Percentiles rank a stretch among this genome's conserved stretches.
These are phyloP conservation scores for Royoungia palumana DNA, from an alignment of 768 basidiomycete genomes.

Conservation along the genomic window DNA sequence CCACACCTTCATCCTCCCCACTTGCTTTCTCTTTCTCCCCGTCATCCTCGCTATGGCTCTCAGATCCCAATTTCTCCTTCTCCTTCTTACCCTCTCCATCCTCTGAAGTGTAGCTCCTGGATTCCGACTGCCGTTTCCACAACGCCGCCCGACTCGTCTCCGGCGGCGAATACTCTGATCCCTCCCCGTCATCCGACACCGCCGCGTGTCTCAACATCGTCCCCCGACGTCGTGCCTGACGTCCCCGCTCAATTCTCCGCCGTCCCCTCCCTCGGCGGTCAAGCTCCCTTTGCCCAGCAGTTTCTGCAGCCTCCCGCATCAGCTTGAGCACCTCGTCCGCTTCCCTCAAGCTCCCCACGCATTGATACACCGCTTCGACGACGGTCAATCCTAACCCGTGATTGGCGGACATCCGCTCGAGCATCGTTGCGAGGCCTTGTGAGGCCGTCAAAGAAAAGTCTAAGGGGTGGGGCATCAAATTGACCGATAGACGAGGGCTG, in stretches of 20 bases:
- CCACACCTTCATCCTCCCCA: neutral
- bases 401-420: conserved; percentile 42
- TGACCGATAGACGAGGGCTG: neutral
- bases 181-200: conserved; percentile 11
- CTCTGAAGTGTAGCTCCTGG: too few species aligned
- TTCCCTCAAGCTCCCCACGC: conserved; percentile 33
- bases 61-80: too few species aligned
- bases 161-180: conserved; percentile 26
- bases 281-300: conserved; percentile 17
- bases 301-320: conserved; percentile 39
- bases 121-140: conserved; percentile 20
- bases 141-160: conserved; percentile 26
- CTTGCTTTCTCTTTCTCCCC: too few species aligned
- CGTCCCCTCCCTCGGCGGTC: neutral
- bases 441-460: conserved; percentile 16
- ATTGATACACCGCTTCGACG: conserved; percentile 38
- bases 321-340: conserved; percentile 37
- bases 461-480: conserved; percentile 3
- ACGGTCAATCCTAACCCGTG: conserved; percentile 43
- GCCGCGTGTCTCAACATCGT: conserved; percentile 10
- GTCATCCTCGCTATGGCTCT: too few species aligned
- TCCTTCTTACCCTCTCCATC: too few species aligned
- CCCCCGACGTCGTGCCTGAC: neutral
- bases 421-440: conserved; percentile 30
- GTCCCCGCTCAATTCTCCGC: neutral